Conservation (phyloP, 2,329 filamentous ascomycete genomes). For the Didymosphaeria variabile region DNA sequence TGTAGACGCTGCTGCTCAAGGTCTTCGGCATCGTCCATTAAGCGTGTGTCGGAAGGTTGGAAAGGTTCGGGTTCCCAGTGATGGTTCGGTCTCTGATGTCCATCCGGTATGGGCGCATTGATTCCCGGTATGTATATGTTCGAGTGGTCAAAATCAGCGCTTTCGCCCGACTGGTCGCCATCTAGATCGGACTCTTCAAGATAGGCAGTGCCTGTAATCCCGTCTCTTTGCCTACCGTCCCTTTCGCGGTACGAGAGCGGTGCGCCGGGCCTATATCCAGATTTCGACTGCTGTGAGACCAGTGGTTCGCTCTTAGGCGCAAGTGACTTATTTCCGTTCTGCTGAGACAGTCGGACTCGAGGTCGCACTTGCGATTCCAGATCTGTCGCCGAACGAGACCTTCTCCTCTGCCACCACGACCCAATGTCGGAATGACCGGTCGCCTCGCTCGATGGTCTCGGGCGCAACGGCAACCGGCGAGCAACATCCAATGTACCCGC, state of each 20-base stretch:
- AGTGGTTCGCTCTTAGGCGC: slow-evolving; percentile 17
- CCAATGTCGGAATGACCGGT: slow-evolving; percentile 19
- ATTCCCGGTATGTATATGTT: slow-evolving; percentile 46
- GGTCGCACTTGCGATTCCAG: neutral
- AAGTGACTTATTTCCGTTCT: neutral
- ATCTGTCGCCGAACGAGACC: slow-evolving; percentile 38
- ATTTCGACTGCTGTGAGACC: slow-evolving; percentile 30
- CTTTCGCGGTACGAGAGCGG: slow-evolving; percentile 51
- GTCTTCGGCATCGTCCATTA: slow-evolving; percentile 60
- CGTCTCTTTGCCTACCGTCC: slow-evolving; percentile 40
- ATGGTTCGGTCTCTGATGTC: slow-evolving; percentile 23
- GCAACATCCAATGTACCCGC: slow-evolving; percentile 48
- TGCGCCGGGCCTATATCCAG: slow-evolving; percentile 33
- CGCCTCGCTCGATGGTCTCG: slow-evolving; percentile 27
- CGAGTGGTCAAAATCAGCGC: slow-evolving; percentile 39
- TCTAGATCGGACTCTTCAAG: slow-evolving; percentile 33
- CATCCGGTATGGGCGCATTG: slow-evolving; percentile 46
- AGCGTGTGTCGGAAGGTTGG: slow-evolving; percentile 60
- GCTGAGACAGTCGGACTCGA: neutral
- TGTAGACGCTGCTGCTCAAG: slow-evolving; percentile 44
- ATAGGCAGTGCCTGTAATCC: slow-evolving; percentile 21
- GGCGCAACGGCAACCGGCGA: slow-evolving; percentile 25
- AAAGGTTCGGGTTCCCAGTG: slow-evolving; percentile 51
- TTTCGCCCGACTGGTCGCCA: slow-evolving; percentile 43
- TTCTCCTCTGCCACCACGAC: slow-evolving; percentile 20